Conservation (phyloP, 495 filamentous ascomycete species). For the Penicillium lividum region DNA sequence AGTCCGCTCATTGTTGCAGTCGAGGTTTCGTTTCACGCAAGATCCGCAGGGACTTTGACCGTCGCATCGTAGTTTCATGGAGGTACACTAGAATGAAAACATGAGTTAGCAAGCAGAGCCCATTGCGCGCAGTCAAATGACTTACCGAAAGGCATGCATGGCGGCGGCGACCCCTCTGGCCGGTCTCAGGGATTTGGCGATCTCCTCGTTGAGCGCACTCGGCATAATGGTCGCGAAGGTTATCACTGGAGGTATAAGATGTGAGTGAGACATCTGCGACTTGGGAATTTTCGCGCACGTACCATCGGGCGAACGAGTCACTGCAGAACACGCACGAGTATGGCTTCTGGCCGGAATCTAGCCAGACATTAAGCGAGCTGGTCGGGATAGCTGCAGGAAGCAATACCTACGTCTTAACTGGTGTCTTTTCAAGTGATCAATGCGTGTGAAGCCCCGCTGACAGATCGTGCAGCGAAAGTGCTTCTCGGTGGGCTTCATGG, state of each 20-base stretch:
- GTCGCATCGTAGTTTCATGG: constrained; percentile 55
- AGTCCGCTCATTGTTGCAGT: constrained; percentile 43
- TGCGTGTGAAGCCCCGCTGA: constrained; percentile 50
- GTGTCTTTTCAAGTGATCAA: constrained; percentile 52
- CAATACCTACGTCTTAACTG: constrained; percentile 46
- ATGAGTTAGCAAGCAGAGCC: not conserved
- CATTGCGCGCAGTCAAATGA: not conserved
- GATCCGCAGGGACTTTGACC: constrained; percentile 49
- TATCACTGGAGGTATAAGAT: constrained; percentile 32
- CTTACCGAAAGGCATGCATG: constrained; percentile 51
- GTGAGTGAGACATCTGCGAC: not conserved
- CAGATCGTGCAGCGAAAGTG: constrained; percentile 50
- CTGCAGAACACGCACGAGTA: constrained; percentile 48
- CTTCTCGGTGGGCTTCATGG: constrained; percentile 45
- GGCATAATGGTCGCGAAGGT: constrained; percentile 48
- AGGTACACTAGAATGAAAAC: constrained; percentile 39
- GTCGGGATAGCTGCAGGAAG: constrained; percentile 13
- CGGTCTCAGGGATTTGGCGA: constrained; percentile 46
- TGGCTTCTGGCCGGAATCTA: constrained; percentile 49
- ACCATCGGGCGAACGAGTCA: constrained; percentile 51
- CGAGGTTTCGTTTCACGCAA: constrained; percentile 45
- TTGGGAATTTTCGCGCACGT: constrained; percentile 7
- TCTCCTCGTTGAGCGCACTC: constrained; percentile 45
- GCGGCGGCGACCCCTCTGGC: constrained; percentile 46
- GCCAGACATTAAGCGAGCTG: constrained; percentile 18